Evolutionary conservation across 2,329 filamentous ascomycete genomes (phyloP), one percentile per base, ranked within the genome.

Genomic region (Ophiocordyceps unilateralis): DNA sequence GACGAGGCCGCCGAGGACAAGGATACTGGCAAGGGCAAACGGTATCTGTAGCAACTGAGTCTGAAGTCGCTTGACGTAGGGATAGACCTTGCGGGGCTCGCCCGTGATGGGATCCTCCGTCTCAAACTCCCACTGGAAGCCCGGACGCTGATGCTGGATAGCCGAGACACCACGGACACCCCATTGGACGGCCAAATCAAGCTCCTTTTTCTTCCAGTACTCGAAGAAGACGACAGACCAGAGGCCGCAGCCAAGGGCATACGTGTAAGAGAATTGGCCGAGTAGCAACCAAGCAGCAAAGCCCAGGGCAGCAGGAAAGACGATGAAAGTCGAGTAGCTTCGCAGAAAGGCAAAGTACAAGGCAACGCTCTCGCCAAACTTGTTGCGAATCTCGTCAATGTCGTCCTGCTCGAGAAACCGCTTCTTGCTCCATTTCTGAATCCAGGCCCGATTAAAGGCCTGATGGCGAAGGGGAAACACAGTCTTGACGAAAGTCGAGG

Each of bases 331-430:
- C 56, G 93, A 93, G 62, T 96, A 96, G 28, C 81, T 81, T 55
- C 93, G 84, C 26, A 93, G 72, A 56, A 96, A 96, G 34, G 88
- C 86, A 58, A 94, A 96, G 65, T 96, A 96, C 60, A 93, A 93
- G 30, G 84, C 89, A 45, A 95, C 83, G 57, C 77, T 81, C 59
- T 89, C 81, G 41, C 85, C 85, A 58, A 87, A 86, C 49, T 78
- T 70, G 55, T 86, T 71, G 22, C 82, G 75, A 48, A 93, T 86
- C 40, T 75, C 70, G 54, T 83, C 76, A n/a, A 93, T 65, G 52
- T 86, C 75, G 41, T 69, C 59, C 30, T 76, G 63, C 43, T 76
- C 74, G 21, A 88, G 65, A 38, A 79, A 69, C 47, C 81, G 81
- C 58, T 82, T 83, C 41, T 70, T 76, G 53, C 80, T 80, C 72